Percentiles rank a stretch among this genome's conserved stretches.
These are phyloP conservation scores for Rosa multiflora DNA, from an alignment of 306 rosid species.

Conservation along the genomic window DNA sequence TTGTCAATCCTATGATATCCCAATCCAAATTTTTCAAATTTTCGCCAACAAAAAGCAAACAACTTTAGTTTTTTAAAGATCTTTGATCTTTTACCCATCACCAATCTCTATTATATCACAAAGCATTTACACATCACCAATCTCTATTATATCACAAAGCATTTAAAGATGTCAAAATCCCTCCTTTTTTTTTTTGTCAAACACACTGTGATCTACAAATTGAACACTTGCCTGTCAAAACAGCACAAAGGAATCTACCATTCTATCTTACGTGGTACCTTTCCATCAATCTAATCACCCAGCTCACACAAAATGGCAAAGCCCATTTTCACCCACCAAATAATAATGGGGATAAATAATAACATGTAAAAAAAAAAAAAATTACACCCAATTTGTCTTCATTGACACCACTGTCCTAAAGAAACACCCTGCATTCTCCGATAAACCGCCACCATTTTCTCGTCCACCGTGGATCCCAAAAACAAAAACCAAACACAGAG, in stretches of 20 bases:
- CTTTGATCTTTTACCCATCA: background rate
- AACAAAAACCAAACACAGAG: conserved; percentile 2
- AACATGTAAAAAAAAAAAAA: background rate
- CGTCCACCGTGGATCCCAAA: conserved; percentile 24
- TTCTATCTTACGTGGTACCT: background rate
- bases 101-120: background rate
- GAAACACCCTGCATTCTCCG: conserved; percentile 37
- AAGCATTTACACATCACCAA: background rate
- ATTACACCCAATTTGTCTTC: background rate
- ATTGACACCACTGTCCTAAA: conserved; percentile 10
- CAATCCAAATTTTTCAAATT: no score
- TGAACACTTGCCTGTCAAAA: background rate
- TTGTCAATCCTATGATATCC: no score
- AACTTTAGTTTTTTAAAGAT: background rate
- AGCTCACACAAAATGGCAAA: conserved; percentile 9
- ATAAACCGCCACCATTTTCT: conserved; percentile 42
- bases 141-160: background rate
- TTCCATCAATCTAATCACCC: background rate
- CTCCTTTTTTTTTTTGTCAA: background rate
- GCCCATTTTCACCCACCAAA: background rate
- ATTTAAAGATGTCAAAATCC: background rate
- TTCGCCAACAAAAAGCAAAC: no score
- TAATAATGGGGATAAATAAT: background rate
- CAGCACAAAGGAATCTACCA: background rate
- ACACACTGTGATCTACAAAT: background rate